phyloP scores from a whole-genome alignment of 495 filamentous ascomycete species.

The Aspergillus steynii region DNA sequence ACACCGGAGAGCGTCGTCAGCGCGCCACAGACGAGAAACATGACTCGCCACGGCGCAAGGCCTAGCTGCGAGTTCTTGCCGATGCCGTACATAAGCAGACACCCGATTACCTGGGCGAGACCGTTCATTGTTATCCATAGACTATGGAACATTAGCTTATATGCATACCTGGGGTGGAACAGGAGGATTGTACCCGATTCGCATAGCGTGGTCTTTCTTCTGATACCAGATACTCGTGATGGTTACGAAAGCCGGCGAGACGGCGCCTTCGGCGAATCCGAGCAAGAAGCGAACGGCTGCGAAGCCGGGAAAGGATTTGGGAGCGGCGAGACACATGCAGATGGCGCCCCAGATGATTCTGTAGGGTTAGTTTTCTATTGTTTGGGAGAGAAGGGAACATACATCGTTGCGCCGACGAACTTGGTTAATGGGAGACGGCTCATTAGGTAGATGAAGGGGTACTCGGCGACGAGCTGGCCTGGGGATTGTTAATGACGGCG shows the following conservation, averaged over 20 bases:
- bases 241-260: slow-evolving; percentile 27
- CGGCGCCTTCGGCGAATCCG: slow-evolving; percentile 53
- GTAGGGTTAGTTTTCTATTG: neutral
- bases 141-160: neutral
- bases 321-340: slow-evolving; percentile 51
- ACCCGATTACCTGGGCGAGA: slow-evolving; percentile 53
- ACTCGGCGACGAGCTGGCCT: slow-evolving; percentile 54
- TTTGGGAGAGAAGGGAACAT: slow-evolving; percentile 6
- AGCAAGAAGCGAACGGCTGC: slow-evolving; percentile 50
- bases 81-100: slow-evolving; percentile 57
- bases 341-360: slow-evolving; percentile 46
- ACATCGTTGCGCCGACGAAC: slow-evolving; percentile 28
- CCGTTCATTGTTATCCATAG: slow-evolving; percentile 58
- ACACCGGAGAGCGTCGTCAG: slow-evolving; percentile 52
- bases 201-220: slow-evolving; percentile 46
- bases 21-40: slow-evolving; percentile 51
- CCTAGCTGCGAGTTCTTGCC: slow-evolving; percentile 36
- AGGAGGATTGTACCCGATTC: slow-evolving; percentile 15
- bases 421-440: slow-evolving; percentile 55
- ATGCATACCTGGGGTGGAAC: neutral
- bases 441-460: slow-evolving; percentile 53
- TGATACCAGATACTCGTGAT: slow-evolving; percentile 44
- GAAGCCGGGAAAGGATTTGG: slow-evolving; percentile 46
- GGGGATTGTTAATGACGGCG: too few species aligned
- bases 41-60: slow-evolving; percentile 48